These are phyloP conservation scores for Stagonosporopsis vannaccii DNA, from an alignment of 2,329 filamentous ascomycete genomes.

Conservation along the genomic window DNA sequence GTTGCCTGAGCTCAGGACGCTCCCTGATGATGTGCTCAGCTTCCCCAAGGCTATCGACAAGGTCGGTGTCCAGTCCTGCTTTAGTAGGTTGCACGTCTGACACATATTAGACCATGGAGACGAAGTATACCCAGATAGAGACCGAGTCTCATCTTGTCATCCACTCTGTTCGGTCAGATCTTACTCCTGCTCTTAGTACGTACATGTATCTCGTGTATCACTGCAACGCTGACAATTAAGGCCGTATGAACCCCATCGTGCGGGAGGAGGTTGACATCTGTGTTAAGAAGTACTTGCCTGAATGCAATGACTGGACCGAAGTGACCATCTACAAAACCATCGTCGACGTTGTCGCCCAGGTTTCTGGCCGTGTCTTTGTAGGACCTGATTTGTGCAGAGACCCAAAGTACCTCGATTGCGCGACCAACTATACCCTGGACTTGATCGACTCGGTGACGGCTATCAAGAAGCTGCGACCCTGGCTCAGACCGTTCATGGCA, in stretches of 20 bases:
- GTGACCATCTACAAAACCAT: conserved; percentile 37
- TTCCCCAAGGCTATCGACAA: conserved; percentile 36
- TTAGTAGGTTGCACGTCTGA: background rate
- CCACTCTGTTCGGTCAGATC: conserved; percentile 41
- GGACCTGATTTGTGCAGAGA: conserved; percentile 41
- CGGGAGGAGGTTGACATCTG: conserved; percentile 41
- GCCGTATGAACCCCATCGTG: conserved; percentile 39
- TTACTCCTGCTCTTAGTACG: conserved; percentile 48
- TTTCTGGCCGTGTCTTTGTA: conserved; percentile 45
- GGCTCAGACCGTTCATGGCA: conserved; percentile 34
- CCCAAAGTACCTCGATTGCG: conserved; percentile 39
- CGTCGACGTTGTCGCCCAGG: conserved; percentile 44
- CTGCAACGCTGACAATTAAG: conserved; percentile 27
- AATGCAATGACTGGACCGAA: conserved; percentile 44
- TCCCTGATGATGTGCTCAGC: conserved; percentile 44
- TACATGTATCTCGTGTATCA: background rate
- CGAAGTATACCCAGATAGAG: conserved; percentile 40
- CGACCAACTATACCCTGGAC: conserved; percentile 43
- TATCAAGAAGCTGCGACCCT: conserved; percentile 37
- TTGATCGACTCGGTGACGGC: conserved; percentile 37
- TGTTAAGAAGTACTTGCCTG: conserved; percentile 35
- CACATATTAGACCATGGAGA: conserved; percentile 34
- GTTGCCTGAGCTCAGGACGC: conserved; percentile 42
- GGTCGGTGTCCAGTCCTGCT: conserved; percentile 26
- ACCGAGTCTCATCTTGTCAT: conserved; percentile 24